Evolutionary conservation across 495 filamentous ascomycete species (phyloP), one percentile per base, ranked within the genome.

Genomic region (Aeminium ludgeri): DNA sequence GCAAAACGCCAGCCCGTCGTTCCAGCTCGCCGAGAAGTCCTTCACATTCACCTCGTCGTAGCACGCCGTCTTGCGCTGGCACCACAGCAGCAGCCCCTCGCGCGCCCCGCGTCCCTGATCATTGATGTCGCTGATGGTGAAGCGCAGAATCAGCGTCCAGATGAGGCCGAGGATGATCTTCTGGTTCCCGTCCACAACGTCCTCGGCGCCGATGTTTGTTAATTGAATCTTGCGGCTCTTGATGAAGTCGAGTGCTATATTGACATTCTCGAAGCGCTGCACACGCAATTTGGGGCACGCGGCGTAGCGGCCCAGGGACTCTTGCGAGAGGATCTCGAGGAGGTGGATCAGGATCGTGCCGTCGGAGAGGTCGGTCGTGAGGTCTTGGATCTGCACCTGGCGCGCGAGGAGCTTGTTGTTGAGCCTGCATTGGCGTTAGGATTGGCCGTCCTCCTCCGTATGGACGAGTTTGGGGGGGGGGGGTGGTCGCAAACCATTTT

Each of bases 81-180:
- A 96, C 89, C 89, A 97, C 16, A 97, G 64, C 34, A 97, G 59
- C 50, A 97, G 62, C 37, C 89, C 89, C 59, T 95, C 89, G 63
- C 95, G 94, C 13, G 91, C 91, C 34, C 85, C 94, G 78, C 95
- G 80, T 42, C 91, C 91, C 67, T 94, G 91, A 58, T 83, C 79
- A 57, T 91, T 95, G 66, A 96, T 97, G 61, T 96, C 86, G 55
- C 80, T 94, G 59, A 97, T 96, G 38, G 89, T 97, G 58, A 97
- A 97, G 31, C 91, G 67, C 46, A 94, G 63, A 78, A 97, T 97
- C 23, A 97, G 66, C 15, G 86, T 95, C 89, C 89, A 97, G 53
- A 97, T 92, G 38, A 97, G 65, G 17, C 89, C 89, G 18, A 97
- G 65, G 45, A 97, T 94, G 47, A 97, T 92, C 69, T 97, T 97